phyloP scores from a whole-genome alignment of 73 alveolate genomes.

The Effrenium voratum region DNA sequence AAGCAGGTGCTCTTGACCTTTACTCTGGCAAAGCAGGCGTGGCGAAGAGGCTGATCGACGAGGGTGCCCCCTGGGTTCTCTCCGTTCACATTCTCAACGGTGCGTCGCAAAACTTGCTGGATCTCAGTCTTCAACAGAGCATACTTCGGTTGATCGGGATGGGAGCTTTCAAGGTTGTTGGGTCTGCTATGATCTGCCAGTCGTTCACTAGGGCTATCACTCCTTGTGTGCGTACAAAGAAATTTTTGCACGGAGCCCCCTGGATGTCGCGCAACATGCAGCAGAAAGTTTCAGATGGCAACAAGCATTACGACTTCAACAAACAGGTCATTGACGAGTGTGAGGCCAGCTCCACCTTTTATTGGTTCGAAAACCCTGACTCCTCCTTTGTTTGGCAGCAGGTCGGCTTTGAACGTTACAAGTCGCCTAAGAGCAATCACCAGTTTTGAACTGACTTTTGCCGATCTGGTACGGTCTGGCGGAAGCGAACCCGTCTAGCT shows the following conservation, averaged over 20 bases:
- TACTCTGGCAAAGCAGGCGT: not conserved
- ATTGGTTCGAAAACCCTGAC: constrained; percentile 15
- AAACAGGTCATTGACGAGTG: not conserved
- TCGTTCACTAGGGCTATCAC: not conserved
- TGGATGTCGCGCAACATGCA: not conserved
- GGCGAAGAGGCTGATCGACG: not conserved
- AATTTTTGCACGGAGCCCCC: not conserved
- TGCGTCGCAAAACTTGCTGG: not conserved
- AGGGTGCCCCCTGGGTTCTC: constrained; percentile 3
- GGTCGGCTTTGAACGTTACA: not conserved
- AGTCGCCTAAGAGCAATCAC: not conserved
- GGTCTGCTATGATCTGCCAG: not conserved
- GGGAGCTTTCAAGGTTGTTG: not conserved
- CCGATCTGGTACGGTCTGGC: constrained; percentile 1
- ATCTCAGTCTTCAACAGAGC: not conserved
- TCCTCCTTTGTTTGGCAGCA: not conserved
- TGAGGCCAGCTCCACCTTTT: not conserved
- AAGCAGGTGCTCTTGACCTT: not conserved
- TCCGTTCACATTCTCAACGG: not conserved
- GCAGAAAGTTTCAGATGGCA: not conserved
- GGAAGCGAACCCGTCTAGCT: constrained; percentile 1
- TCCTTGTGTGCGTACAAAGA: not conserved
- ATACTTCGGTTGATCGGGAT: not conserved
- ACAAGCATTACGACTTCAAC: not conserved
- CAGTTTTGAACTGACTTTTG: not conserved